These are phyloP conservation scores for Pholiota adiposa DNA, from an alignment of 1,284 basidiomycete species.

Conservation along the genomic window DNA sequence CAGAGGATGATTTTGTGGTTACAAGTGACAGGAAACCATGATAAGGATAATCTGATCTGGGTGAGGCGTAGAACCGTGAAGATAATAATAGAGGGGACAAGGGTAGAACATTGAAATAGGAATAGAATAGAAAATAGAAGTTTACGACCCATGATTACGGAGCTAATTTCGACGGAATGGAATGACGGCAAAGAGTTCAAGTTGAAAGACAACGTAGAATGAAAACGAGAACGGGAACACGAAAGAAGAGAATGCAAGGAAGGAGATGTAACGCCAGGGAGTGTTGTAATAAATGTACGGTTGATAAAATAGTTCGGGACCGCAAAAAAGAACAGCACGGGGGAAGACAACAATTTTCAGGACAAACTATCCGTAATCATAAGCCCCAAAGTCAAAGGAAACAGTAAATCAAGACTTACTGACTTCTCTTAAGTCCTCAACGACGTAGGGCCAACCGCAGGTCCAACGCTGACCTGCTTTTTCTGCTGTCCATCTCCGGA, in stretches of 20 bases:
- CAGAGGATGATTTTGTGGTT: not conserved
- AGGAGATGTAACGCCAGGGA: constrained; percentile 2
- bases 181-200: not conserved
- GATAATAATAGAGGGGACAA: not conserved
- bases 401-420: not conserved
- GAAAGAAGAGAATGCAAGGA: not conserved
- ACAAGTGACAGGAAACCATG: not conserved
- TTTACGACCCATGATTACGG: not conserved
- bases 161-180: not conserved
- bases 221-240: not conserved
- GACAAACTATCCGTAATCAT: not conserved
- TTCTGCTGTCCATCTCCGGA: constrained; percentile 17
- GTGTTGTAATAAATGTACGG: not conserved
- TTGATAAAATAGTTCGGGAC: not conserved
- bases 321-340: not conserved
- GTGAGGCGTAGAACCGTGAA: not conserved
- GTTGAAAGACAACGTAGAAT: not conserved
- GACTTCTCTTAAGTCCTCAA: not conserved
- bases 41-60: not conserved
- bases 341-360: not conserved
- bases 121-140: not conserved
- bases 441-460: not conserved
- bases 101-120: not conserved
- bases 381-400: not conserved
- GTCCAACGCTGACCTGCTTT: not conserved